Evolutionary conservation across 2,329 filamentous ascomycete species (phyloP).

Genomic region (Fusarium annulatum): DNA sequence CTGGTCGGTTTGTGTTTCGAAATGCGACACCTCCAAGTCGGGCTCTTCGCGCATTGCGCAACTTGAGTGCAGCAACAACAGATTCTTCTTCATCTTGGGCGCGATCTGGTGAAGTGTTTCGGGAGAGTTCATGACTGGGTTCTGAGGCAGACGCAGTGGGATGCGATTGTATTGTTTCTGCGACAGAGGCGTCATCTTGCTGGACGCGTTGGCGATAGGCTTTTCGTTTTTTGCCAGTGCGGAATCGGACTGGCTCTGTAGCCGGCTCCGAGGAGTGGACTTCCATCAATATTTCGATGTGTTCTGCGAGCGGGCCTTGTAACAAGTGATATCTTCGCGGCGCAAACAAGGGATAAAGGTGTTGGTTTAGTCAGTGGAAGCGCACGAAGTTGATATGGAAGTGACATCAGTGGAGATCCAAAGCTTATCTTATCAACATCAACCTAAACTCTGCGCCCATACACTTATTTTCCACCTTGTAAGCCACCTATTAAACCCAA

Average conservation of each 20-base stretch:
- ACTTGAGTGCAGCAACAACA: conserved; percentile 62
- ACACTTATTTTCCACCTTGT: background rate
- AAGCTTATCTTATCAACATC: conserved; percentile 34
- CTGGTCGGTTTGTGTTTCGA: conserved; percentile 48
- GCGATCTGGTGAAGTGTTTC: conserved; percentile 26
- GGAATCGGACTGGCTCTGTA: conserved; percentile 61
- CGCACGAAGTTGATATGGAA: background rate
- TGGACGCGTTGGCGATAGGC: conserved; percentile 64
- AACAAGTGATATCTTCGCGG: background rate
- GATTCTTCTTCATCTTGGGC: conserved; percentile 49
- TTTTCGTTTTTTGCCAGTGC: conserved; percentile 69
- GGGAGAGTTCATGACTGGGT: conserved; percentile 8
- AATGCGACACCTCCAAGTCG: conserved; percentile 69
- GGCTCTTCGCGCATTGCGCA: conserved; percentile 63
- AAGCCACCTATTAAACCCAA: background rate
- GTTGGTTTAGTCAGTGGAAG: conserved; percentile 2
- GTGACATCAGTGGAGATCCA: conserved; percentile 30
- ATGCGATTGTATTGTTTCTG: conserved; percentile 2
- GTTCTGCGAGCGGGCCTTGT: background rate
- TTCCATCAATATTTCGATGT: conserved; percentile 26
- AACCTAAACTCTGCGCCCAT: background rate
- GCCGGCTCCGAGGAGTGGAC: conserved; percentile 19
- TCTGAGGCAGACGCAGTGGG: conserved; percentile 7
- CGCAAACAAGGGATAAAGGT: conserved; percentile 3
- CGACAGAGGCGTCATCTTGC: conserved; percentile 41